Evolutionary conservation across 768 basidiomycete genomes (phyloP).

Genomic region (Agrocybe praecox): DNA sequence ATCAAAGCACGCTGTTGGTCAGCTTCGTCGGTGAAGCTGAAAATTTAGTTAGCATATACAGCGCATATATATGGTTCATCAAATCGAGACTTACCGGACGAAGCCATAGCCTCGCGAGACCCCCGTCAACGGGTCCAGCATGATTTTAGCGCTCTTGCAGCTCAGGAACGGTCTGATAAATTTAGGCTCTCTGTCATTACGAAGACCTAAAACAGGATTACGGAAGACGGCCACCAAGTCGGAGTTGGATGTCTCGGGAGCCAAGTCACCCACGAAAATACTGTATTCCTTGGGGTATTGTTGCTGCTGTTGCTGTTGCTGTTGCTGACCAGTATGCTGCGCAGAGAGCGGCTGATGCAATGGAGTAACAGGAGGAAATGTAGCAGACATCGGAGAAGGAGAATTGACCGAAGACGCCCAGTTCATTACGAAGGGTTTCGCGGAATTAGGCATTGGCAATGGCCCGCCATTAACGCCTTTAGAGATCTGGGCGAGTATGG

Average conservation of each 20-base stretch:
- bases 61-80: slow-evolving; percentile 7
- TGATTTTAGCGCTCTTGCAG: slow-evolving; percentile 95
- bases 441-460: slow-evolving; percentile 83
- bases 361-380: slow-evolving; percentile 30
- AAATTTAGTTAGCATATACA: slow-evolving; percentile 15
- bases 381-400: slow-evolving; percentile 28
- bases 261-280: slow-evolving; percentile 93
- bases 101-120: slow-evolving; percentile 92
- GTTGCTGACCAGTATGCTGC: slow-evolving; percentile 22
- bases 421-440: slow-evolving; percentile 77
- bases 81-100: slow-evolving; percentile 61
- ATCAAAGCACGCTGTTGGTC: slow-evolving; percentile 90
- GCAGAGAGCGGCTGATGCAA: slow-evolving; percentile 29
- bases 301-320: slow-evolving; percentile 34
- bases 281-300: slow-evolving; percentile 86
- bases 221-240: slow-evolving; percentile 93
- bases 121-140: slow-evolving; percentile 89
- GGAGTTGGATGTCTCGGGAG: slow-evolving; percentile 92
- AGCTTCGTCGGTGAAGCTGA: slow-evolving; percentile 82
- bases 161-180: slow-evolving; percentile 88
- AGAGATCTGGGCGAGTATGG: slow-evolving; percentile 71
- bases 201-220: slow-evolving; percentile 83
- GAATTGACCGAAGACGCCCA: slow-evolving; percentile 60
- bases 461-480: slow-evolving; percentile 37
- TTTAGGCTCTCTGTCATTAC: slow-evolving; percentile 86